These are phyloP conservation scores for Phaeosphaeriaceae sp. DNA, from an alignment of 2,329 filamentous ascomycete species.

Conservation along the genomic window DNA sequence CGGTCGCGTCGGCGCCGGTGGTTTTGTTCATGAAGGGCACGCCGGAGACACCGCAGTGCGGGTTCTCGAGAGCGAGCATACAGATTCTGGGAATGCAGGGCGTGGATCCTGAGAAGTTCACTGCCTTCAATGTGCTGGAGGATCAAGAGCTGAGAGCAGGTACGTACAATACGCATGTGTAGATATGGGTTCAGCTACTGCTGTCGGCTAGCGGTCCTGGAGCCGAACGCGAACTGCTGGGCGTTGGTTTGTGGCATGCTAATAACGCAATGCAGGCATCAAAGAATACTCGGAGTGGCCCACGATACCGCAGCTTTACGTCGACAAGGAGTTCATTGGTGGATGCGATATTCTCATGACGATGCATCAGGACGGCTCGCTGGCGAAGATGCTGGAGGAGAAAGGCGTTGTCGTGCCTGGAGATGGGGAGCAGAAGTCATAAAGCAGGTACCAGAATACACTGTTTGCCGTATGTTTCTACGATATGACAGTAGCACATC, in stretches of 20 bases:
- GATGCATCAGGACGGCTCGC: constrained; percentile 95
- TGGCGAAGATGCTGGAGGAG: constrained; percentile 90
- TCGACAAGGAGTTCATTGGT: constrained; percentile 94
- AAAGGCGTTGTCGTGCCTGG: constrained; percentile 80
- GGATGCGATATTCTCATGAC: constrained; percentile 97
- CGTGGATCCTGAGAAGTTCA: constrained; percentile 93
- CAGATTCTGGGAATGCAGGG: constrained; percentile 95
- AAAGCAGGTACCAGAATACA: neutral
- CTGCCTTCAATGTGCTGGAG: constrained; percentile 97
- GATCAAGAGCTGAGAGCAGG: constrained; percentile 84
- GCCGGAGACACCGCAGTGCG: constrained; percentile 93
- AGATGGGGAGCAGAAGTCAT: constrained; percentile 33
- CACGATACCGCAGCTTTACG: constrained; percentile 95
- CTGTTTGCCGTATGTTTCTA: neutral
- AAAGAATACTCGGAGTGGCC: constrained; percentile 99
- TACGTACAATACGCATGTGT: constrained; percentile 43
- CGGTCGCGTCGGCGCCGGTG: constrained; percentile 84
- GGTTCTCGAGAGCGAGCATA: constrained; percentile 93
- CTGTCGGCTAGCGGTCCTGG: neutral
- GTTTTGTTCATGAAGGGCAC: constrained; percentile 99
- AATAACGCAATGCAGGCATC: constrained; percentile 68
- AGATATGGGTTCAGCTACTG: neutral
- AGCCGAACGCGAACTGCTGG: neutral
- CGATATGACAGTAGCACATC: constrained; percentile 4
- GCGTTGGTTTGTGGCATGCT: constrained; percentile 9